phyloP scores from a whole-genome alignment of 306 rosid species.

The Vicia villosa region DNA sequence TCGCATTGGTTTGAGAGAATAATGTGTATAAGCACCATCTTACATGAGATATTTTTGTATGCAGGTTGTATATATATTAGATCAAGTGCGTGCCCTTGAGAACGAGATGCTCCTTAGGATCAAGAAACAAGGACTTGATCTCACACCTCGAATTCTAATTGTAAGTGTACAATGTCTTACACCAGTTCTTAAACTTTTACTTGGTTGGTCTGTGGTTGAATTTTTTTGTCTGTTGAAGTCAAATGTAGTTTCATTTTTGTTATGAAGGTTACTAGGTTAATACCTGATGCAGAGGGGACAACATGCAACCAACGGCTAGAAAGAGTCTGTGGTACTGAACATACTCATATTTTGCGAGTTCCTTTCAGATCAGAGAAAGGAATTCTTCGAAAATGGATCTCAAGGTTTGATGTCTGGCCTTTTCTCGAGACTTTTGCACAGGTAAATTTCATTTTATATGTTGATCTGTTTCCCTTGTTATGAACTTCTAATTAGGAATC shows the following conservation, averaged over 20 bases:
- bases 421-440: conserved; percentile 84
- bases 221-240: not conserved
- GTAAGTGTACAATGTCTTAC: conserved; percentile 46
- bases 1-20: conserved; percentile 9
- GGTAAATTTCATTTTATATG: conserved; percentile 48
- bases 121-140: conserved; percentile 72
- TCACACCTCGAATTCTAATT: conserved; percentile 79
- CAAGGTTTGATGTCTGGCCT: conserved; percentile 98
- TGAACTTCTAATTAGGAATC: conserved; percentile 18
- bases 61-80: conserved; percentile 89
- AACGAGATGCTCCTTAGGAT: conserved; percentile 87
- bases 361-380: conserved; percentile 86
- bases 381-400: conserved; percentile 83
- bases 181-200: conserved; percentile 4
- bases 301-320: conserved; percentile 94
- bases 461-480: conserved; percentile 15
- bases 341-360: conserved; percentile 85
- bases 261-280: conserved; percentile 75
- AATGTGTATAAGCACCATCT: conserved; percentile 8
- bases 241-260: not conserved
- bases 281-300: conserved; percentile 93
- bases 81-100: conserved; percentile 97
- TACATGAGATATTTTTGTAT: conserved; percentile 23
- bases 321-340: conserved; percentile 83
- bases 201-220: not conserved